Evolutionary conservation across 2,329 filamentous ascomycete genomes (phyloP), one percentile per base, ranked within the genome.

Genomic region (Parafenestella ontariensis): DNA sequence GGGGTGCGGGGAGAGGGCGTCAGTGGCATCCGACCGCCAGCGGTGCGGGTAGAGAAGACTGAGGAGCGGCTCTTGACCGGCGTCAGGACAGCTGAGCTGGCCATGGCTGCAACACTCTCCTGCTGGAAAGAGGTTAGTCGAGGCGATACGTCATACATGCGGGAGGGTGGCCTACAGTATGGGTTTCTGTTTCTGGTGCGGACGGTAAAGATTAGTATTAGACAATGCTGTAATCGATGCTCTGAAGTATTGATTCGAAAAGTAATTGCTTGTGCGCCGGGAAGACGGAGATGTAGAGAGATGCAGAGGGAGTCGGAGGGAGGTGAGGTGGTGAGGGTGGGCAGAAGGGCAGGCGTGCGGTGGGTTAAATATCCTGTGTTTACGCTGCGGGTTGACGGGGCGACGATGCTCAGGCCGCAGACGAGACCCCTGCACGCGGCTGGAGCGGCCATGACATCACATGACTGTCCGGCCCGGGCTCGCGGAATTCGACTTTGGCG

Each of bases 11-110:
- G 95, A 53, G 94, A 98, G 28, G 95, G 94, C 3, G 94, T 97
- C 74, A 99, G 82, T 68, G 95, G 93, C 84, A 96, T 93, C 59
- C 95, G 91, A 76, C 93, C 92, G 80, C 94, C 93, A 77, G 93
- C 95, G 75, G 93, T 95, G 76, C 92, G 92, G 66, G 91, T 87
- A 66, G 89, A 92, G 82, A 98, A 97, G 71, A 97, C 85, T 56
- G 92, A 92, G 79, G 90, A 88, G 78, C 96, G 94, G 84, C 91
- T 95, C 85, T 97, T 98, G 76, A 95, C 84, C 56, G 95, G 95
- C 58, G 95, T 98, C 71, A 92, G 90, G 78, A 97, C 87, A 74
- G 86, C 82, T 77, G 85, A 81, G 77, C 89, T 90, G 76, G 94
- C 92, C 94, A 98, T 98, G 74, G 72, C 76, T 75, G 72, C 70